phyloP scores from a whole-genome alignment of 495 filamentous ascomycete species.

The Talaromyces borbonicus region DNA sequence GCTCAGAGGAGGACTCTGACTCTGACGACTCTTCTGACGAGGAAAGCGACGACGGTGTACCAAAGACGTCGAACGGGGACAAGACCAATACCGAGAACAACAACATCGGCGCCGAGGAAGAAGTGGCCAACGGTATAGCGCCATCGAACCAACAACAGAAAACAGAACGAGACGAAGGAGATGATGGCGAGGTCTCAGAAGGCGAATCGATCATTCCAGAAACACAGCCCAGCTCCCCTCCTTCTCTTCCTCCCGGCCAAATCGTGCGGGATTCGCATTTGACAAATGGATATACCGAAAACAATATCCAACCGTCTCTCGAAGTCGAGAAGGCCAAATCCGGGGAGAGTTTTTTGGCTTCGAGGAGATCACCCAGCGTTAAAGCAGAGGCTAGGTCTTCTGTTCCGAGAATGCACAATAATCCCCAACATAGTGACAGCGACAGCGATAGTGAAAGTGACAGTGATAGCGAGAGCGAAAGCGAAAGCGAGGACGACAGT shows the following conservation, averaged over 20 bases:
- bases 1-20: conserved; percentile 6
- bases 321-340: too few species aligned
- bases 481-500: conserved; percentile 5
- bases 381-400: neutral
- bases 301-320: too few species aligned
- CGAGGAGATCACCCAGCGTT: neutral
- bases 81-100: neutral
- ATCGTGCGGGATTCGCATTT: neutral
- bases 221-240: neutral
- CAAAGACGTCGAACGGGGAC: too few species aligned
- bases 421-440: neutral
- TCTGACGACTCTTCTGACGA: conserved; percentile 1
- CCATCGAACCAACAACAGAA: neutral
- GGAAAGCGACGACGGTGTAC: neutral
- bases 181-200: neutral
- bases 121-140: neutral
- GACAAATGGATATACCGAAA: neutral
- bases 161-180: neutral
- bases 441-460: conserved; percentile 5
- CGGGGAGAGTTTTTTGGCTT: too few species aligned
- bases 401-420: too few species aligned
- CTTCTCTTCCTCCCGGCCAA: neutral
- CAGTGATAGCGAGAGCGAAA: neutral
- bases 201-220: neutral
- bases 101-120: neutral